Evolutionary conservation across 1,284 basidiomycete species (phyloP).

Genomic region (Lentinula novae-zelandiae): DNA sequence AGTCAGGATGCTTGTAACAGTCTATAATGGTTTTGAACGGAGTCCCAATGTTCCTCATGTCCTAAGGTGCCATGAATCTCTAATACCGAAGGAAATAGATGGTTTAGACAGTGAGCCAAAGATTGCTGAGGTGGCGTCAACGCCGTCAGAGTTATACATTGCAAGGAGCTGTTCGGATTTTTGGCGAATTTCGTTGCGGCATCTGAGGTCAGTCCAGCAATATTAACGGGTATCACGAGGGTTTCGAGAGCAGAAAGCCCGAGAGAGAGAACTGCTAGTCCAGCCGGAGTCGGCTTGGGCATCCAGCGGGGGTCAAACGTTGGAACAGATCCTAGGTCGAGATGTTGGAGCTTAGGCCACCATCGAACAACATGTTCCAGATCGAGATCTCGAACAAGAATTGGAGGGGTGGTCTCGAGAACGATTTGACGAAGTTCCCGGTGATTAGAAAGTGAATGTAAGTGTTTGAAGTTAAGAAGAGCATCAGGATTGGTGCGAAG

Average conservation of each 20-base stretch:
- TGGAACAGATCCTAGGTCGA: conserved; percentile 37
- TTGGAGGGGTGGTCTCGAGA: conserved; percentile 38
- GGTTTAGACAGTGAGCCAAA: conserved; percentile 22
- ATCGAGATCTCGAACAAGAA: conserved; percentile 36
- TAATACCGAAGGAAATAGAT: conserved; percentile 28
- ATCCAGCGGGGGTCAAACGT: conserved; percentile 25
- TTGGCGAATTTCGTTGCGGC: conserved; percentile 2
- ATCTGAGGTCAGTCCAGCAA: conserved; percentile 2
- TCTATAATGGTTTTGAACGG: conserved; percentile 13
- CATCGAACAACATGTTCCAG: conserved; percentile 36
- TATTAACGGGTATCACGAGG: conserved; percentile 24
- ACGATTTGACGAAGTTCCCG: conserved; percentile 34
- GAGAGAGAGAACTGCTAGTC: conserved; percentile 32
- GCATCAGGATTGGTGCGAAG: conserved; percentile 8
- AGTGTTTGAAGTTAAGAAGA: conserved; percentile 19
- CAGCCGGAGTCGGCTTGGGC: conserved; percentile 31
- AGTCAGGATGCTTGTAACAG: not conserved
- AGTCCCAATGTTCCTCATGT: conserved; percentile 22
- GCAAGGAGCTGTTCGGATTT: conserved; percentile 16
- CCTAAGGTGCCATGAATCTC: conserved; percentile 25
- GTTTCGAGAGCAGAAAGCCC: conserved; percentile 31
- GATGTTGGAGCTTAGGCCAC: conserved; percentile 41
- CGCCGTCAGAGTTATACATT: conserved; percentile 24
- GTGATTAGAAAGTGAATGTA: conserved; percentile 30
- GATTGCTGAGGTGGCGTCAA: conserved; percentile 17